Evolutionary conservation across 164 flowering plant species (phyloP), one percentile per base, ranked within the genome.

Genomic region (Stephania cephalantha): DNA sequence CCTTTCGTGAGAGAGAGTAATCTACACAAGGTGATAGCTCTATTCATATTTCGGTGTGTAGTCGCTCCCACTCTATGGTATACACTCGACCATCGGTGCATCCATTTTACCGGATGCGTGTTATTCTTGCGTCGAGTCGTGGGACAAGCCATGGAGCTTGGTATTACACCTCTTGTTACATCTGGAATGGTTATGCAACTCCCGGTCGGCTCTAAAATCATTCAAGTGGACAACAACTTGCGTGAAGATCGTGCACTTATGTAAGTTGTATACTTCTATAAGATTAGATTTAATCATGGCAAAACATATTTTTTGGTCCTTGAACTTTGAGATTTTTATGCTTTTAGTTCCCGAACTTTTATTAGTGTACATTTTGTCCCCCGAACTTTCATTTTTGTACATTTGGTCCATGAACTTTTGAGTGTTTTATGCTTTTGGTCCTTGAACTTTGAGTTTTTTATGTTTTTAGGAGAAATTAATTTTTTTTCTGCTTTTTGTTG

Each of bases 111-210:
- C 46, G 72, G 72, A 70, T 70, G 72, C 72, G 72, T 70, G 72
- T 70, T 18, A 70, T 70, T 70, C 72, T 70, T 45, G 72, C 72
- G 3, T 70, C 72, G 7, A 70, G 46, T 22, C 53, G 72, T 46
- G 72, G 72, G 8, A 70, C 72, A 45, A n/a, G 72, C n/a, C 30
- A 70, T 70, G 72, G 72, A 70, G 53, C 72, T 70, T 70, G 72
- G 72, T 6, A 70, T 70, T 18, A 70, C 72, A 12, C 72, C 72
- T 20, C 45, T 70, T 44, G 72, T 70, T 18, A 70, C 72, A 17
- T 70, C 72, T 4, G 72, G 72, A 70, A 29, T 70, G 18, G 72
- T 70, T 5, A 70, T 70, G 72, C 72, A 70, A 46, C 72, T 70
- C 46, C 46, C 45, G 55, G 50, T 69, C 50, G 71, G n/a, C 4